Evolutionary conservation across 352 stramenopile genomes (phyloP), one percentile per base, ranked within the genome.

Genomic region (Globisporangium carolinianum): DNA sequence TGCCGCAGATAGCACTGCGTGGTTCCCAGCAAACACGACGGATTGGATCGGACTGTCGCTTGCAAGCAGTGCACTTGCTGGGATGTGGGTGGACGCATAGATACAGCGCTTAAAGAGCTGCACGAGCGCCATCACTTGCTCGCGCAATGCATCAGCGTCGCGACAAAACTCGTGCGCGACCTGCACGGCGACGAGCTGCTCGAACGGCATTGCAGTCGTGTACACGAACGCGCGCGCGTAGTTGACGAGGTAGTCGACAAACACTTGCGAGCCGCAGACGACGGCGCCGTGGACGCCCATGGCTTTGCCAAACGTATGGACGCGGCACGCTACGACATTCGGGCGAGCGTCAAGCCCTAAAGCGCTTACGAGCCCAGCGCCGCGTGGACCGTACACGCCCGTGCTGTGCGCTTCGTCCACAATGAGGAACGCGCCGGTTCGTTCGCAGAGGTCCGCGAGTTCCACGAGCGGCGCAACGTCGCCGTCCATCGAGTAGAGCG

Each of bases 401-500:
- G 92, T 86, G 48, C 89, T 87, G 75, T 99, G 97, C 6, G 97
- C 97, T 73, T 99, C 97, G 68, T 99, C 97, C 0, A 99, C 89
- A 62, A 99, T 91, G 6, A 99, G 65, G 53, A 75, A 86, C 14
- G 96, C 94, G 4, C 85, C 76, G 53, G 83, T 86, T 6, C 75
- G 62, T 10, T 83, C 71, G 63, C 85, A 97, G 15, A 97, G 65
- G 45, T 81, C 69, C 0, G 76, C 69, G 60, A 99, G 89, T 7
- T 89, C 75, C 17, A 67, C 50, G 36, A 99, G 73, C 12, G 95
- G 93, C 49, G 94, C 94, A 24, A 97, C 71, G 69, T 98, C 95
- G 12, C 97, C 97, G 78, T 99, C 96, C 97, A 99, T 99, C 38
- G 90, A 98, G 67, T 99, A 99, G 1, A 99, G 79, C 57, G 90